phyloP scores from a whole-genome alignment of 2,329 filamentous ascomycete species.

The Fusarium protoensiforme region DNA sequence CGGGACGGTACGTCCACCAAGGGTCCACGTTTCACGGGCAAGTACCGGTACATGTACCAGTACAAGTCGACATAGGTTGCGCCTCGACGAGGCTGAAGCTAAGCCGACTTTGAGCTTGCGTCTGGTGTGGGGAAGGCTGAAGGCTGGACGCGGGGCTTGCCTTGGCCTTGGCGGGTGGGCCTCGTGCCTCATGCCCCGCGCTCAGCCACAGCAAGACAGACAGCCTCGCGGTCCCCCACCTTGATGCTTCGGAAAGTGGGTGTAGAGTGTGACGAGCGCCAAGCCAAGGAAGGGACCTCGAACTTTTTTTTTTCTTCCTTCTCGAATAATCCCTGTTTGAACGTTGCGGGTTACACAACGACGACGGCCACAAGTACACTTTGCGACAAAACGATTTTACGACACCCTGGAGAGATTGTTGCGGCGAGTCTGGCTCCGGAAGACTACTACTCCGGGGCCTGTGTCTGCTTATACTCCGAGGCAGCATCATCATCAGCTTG shows the following conservation, averaged over 20 bases:
- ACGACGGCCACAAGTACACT: not conserved
- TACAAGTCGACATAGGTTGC: constrained; percentile 1
- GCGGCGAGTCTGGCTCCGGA: constrained; percentile 36
- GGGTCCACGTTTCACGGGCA: not conserved
- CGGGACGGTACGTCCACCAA: not conserved
- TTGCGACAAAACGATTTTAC: constrained; percentile 1
- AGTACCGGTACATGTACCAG: constrained; percentile 19
- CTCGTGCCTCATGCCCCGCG: constrained; percentile 27
- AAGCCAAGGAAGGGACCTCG: not conserved
- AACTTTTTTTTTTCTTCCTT: constrained; percentile 23
- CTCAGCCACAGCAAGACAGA: constrained; percentile 28
- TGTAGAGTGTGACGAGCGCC: not conserved
- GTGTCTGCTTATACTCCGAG: constrained; percentile 2
- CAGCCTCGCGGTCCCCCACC: constrained; percentile 23
- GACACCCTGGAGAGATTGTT: constrained; percentile 38
- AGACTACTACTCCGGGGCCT: constrained; percentile 33
- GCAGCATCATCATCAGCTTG: not conserved
- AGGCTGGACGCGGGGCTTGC: constrained; percentile 2
- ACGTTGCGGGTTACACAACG: not conserved
- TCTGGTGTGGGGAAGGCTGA: constrained; percentile 5
- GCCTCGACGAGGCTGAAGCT: constrained; percentile 18
- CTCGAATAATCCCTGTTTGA: not conserved
- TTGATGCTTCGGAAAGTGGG: constrained; percentile 6
- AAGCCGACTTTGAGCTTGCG: not conserved
- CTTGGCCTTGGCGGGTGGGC: not conserved